Base-by-base conservation (phyloP, 805 yeast genomes). In the Torulaspora indica region DNA sequence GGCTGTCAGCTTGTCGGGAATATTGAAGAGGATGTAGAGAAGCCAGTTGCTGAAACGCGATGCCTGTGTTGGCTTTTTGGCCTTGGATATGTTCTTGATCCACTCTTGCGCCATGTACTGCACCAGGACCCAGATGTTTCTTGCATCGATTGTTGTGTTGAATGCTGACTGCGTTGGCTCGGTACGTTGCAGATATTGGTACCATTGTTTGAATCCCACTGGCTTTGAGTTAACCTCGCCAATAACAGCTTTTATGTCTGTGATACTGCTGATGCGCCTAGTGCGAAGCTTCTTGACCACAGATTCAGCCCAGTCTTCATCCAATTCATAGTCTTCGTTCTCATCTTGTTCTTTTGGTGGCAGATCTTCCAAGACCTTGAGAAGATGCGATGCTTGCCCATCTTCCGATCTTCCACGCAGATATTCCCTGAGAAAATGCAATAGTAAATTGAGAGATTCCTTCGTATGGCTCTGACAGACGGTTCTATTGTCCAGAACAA, bases 141-240 rank as follows among this genome's bases (percentile, higher is more conserved):
- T 52, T 17, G 38, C 35, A 31, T 46, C 46, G 12, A 59, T 28
- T 40, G 53, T 44, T 3, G 43, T 31, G 10, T 20, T 29, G 39
- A 55, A 54, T 39, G 49, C 49, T 2, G 51, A 36, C 45, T 52
- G 55, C 0, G 52, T 40, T 0, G 68, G 66, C 17, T 62, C 64
- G 35, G 58, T 61, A 8, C 51, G 48, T 8, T 51, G 55, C 8
- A 61, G 33, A 35, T 52, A 59, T 13, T 49, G 47, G 42, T 49
- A 53, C 67, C 68, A 64, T 32, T 57, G 55, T 24, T 55, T 57
- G 35, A 56, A 58, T 3, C 61, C 62, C 39, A 30, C 42, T 0
- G 63, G 62, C 25, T 41, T 34, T 8, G 46, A 29, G n/a, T n/a
- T n/a, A n/a, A n/a, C n/a, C n/a, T n/a, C n/a, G n/a, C 38, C 41